Percentiles rank a stretch among this genome's conserved stretches.
phyloP scores from a whole-genome alignment of 805 yeast species.

The Diddensiella transvaalensis region DNA sequence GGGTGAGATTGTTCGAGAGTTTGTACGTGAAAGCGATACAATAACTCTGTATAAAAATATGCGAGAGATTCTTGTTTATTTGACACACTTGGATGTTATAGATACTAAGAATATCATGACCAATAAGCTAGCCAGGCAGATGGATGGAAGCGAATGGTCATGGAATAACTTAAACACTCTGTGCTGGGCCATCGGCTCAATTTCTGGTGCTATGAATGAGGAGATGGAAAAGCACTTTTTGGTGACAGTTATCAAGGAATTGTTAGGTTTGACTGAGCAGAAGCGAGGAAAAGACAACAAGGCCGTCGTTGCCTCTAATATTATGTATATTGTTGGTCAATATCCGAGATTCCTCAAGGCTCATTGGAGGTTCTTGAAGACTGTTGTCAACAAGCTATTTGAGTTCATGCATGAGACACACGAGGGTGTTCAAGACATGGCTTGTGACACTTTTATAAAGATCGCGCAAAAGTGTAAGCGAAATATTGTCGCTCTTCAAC shows the following conservation, averaged over 20 bases:
- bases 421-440: conserved; percentile 99
- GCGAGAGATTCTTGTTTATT: conserved; percentile 91
- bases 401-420: conserved; percentile 99
- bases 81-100: conserved; percentile 91
- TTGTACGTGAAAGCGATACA: conserved; percentile 95
- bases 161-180: conserved; percentile 97
- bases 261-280: conserved; percentile 88
- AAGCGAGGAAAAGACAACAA: conserved; percentile 97
- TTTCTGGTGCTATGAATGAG: conserved; percentile 98
- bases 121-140: conserved; percentile 83
- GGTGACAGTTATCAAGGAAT: conserved; percentile 88
- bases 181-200: conserved; percentile 99
- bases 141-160: conserved; percentile 97
- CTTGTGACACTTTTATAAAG: conserved; percentile 97
- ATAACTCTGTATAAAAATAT: conserved; percentile 91
- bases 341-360: conserved; percentile 96
- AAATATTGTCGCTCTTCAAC: conserved; percentile 86
- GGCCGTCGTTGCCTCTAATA: conserved; percentile 99
- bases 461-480: conserved; percentile 93
- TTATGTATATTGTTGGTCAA: conserved; percentile 99
- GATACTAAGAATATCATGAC: conserved; percentile 95
- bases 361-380: conserved; percentile 95
- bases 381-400: conserved; percentile 91
- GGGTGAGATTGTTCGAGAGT: conserved; percentile 97
- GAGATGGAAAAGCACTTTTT: conserved; percentile 93